These are phyloP conservation scores for Collybiopsis confluens DNA, from an alignment of 768 basidiomycete species.

Conservation along the genomic window DNA sequence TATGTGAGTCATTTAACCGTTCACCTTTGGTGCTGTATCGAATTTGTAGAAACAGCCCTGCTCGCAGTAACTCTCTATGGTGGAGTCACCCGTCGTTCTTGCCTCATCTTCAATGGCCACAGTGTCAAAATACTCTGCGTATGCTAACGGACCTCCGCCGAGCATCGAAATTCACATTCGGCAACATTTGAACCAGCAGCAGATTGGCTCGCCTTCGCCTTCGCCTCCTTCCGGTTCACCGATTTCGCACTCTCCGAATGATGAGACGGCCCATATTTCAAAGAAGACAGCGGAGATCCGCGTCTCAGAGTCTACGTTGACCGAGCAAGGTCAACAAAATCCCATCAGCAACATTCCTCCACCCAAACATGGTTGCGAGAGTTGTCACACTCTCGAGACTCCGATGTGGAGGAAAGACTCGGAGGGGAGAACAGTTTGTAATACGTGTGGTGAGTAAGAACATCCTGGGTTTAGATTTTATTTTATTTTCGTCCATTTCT, in stretches of 20 bases:
- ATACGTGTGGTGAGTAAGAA: slow-evolving; percentile 75
- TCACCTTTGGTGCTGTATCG: neutral
- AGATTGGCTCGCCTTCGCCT: neutral
- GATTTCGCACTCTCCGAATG: neutral
- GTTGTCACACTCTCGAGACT: slow-evolving; percentile 74
- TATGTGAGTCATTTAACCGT: no score
- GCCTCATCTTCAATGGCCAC: slow-evolving; percentile 17
- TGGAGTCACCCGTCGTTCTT: neutral
- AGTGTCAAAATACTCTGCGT: slow-evolving; percentile 18
- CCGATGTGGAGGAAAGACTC: slow-evolving; percentile 83
- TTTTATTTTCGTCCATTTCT: slow-evolving; percentile 29
- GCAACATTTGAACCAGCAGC: neutral
- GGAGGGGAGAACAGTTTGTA: slow-evolving; percentile 82
- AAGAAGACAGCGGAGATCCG: neutral
- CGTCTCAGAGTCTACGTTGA: slow-evolving; percentile 9
- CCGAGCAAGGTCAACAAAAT: slow-evolving; percentile 16
- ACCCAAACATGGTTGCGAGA: slow-evolving; percentile 53
- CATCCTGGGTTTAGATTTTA: neutral
- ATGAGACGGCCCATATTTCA: neutral
- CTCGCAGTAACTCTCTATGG: neutral
- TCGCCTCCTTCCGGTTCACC: neutral
- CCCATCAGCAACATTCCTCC: slow-evolving; percentile 14
- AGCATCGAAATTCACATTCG: neutral
- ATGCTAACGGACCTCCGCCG: slow-evolving; percentile 14
- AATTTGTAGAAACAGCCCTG: neutral